A percentile compares a stretch with the other conserved stretches of the same genome.
These are phyloP conservation scores for Rhododendron molle DNA, from an alignment of 148 eudicot genomes.

Conservation along the genomic window DNA sequence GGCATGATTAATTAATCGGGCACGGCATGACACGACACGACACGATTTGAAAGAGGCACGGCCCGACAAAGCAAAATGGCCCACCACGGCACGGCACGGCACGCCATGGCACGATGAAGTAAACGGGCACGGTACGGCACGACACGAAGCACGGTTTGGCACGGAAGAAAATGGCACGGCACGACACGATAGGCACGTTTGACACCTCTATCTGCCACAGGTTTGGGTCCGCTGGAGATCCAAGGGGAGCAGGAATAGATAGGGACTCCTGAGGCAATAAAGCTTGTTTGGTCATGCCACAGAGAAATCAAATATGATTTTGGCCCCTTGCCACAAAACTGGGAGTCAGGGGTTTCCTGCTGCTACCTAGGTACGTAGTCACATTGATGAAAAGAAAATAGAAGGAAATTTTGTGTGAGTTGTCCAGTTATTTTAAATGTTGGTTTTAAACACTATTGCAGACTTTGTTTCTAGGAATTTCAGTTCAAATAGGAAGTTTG, in stretches of 20 bases:
- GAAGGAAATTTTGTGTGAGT: not conserved
- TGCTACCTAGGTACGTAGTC: conserved; percentile 13
- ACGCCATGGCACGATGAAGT: no score
- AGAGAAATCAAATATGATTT: conserved; percentile 86
- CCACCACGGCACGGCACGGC: no score
- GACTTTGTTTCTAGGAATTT: not conserved
- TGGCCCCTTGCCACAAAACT: conserved; percentile 79
- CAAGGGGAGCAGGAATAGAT: conserved; percentile 97
- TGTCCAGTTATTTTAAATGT: not conserved
- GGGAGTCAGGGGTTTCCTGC: conserved; percentile 72
- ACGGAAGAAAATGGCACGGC: no score
- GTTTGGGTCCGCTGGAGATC: conserved; percentile 99
- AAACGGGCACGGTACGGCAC: no score
- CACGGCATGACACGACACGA: no score
- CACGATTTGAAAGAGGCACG: no score
- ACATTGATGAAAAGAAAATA: not conserved
- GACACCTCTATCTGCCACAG: no score
- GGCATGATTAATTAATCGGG: no score
- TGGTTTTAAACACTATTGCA: not conserved
- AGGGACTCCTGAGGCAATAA: conserved; percentile 98
- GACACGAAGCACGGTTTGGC: no score
- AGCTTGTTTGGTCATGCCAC: conserved; percentile 96
- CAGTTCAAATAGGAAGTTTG: not conserved
- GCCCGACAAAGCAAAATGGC: no score
- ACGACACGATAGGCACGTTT: no score